Evolutionary conservation across 2,329 filamentous ascomycete genomes (phyloP).

Genomic region (Ascochyta koolunga): DNA sequence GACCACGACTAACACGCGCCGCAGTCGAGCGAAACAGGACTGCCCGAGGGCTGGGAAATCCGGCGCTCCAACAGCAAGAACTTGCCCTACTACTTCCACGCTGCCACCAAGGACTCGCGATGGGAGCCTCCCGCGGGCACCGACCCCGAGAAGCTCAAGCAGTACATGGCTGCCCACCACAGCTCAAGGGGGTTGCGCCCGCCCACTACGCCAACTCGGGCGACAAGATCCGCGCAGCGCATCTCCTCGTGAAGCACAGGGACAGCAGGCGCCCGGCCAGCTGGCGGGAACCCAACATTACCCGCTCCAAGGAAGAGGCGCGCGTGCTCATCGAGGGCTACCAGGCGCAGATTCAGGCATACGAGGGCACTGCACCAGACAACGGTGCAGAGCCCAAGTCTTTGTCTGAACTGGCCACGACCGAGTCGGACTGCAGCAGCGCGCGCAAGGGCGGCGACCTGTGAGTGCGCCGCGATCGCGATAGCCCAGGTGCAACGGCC

Average conservation of each 20-base stretch:
- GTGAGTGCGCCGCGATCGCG: conserved; percentile 60
- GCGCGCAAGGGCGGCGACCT: conserved; percentile 92
- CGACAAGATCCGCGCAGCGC: conserved; percentile 90
- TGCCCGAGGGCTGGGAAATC: conserved; percentile 90
- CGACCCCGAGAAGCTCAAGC: conserved; percentile 89
- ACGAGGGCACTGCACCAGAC: conserved; percentile 52
- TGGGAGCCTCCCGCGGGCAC: conserved; percentile 93
- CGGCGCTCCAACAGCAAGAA: conserved; percentile 98
- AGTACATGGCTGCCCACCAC: conserved; percentile 91
- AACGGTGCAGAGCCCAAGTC: conserved; percentile 30
- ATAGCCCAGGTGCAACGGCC: neutral
- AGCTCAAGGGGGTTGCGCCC: conserved; percentile 58
- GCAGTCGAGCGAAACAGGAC: conserved; percentile 59
- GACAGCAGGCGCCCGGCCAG: conserved; percentile 87
- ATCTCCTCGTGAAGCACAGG: conserved; percentile 91
- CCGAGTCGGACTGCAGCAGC: conserved; percentile 94
- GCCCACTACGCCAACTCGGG: conserved; percentile 50
- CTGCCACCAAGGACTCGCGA: conserved; percentile 81
- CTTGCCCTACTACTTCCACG: conserved; percentile 98
- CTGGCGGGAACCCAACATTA: conserved; percentile 92
- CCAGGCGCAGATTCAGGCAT: conserved; percentile 76
- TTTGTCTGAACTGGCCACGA: conserved; percentile 82
- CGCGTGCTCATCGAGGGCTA: conserved; percentile 75
- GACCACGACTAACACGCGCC: conserved; percentile 27
- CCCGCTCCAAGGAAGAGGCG: conserved; percentile 86